phyloP scores from a whole-genome alignment of 1,284 basidiomycete genomes.

The Ceratobasidium sp. region DNA sequence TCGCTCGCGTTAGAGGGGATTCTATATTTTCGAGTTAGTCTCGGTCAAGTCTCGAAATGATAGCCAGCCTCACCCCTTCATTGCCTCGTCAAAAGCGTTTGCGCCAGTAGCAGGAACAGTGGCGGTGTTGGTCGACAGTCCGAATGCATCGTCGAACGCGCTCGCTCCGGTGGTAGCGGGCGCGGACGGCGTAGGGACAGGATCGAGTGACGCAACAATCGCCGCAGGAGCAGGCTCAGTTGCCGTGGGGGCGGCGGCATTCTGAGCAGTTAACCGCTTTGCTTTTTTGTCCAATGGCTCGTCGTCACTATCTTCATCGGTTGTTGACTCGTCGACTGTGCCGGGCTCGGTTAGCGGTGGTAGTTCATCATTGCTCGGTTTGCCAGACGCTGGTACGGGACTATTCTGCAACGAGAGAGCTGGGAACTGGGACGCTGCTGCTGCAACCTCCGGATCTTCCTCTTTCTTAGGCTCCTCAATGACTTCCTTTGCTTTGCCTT shows the following conservation, averaged over 20 bases:
- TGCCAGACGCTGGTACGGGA: background rate
- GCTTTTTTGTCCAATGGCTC: conserved; percentile 47
- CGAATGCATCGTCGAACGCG: conserved; percentile 42
- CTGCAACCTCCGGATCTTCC: conserved; percentile 29
- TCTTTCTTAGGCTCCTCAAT: conserved; percentile 37
- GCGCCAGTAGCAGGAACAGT: conserved; percentile 19
- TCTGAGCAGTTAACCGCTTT: conserved; percentile 46
- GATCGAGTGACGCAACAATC: background rate
- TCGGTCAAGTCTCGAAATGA: background rate
- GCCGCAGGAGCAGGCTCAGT: conserved; percentile 37
- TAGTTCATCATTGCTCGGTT: conserved; percentile 38
- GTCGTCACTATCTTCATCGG: conserved; percentile 67
- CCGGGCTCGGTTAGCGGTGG: conserved; percentile 66
- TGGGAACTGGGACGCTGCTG: conserved; percentile 38
- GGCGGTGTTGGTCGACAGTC: conserved; percentile 3
- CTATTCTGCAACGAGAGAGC: conserved; percentile 15
- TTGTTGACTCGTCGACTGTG: conserved; percentile 43
- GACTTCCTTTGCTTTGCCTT: conserved; percentile 40
- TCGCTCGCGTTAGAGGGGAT: conserved; percentile 27
- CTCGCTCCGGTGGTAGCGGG: conserved; percentile 14
- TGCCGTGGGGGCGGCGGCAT: conserved; percentile 41
- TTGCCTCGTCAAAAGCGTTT: conserved; percentile 43
- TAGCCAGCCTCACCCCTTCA: conserved; percentile 14
- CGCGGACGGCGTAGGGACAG: conserved; percentile 21
- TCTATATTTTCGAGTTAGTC: background rate